Conservation (phyloP, 2,329 filamentous ascomycete species). For the Neofusicoccum parvum region DNA sequence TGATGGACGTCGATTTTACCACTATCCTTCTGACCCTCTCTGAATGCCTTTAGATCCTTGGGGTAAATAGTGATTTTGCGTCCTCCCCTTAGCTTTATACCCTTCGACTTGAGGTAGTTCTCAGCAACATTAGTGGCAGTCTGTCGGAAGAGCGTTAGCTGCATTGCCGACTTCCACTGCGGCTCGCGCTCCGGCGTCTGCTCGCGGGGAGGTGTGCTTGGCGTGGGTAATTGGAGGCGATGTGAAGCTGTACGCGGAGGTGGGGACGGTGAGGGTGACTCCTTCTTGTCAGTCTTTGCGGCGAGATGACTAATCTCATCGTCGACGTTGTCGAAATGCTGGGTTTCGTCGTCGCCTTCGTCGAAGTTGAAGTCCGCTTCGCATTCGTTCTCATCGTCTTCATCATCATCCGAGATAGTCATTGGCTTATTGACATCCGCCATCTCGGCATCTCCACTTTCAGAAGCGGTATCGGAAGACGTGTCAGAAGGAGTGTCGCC, state of each 20-base stretch:
- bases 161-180: neutral
- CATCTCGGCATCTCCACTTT: neutral
- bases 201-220: neutral
- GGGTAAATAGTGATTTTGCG: no score
- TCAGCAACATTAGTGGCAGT: neutral
- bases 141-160: neutral
- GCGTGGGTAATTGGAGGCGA: neutral
- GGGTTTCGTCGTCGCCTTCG: neutral
- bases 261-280: neutral
- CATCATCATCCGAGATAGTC: neutral
- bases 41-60: neutral
- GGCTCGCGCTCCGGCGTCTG: neutral
- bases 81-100: neutral
- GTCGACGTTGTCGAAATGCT: neutral
- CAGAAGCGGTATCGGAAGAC: neutral
- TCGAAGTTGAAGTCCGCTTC: neutral
- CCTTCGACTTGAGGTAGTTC: neutral
- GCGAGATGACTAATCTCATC: neutral
- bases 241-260: neutral
- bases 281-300: neutral
- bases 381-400: neutral
- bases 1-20: neutral
- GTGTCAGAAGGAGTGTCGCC: neutral
- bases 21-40: neutral
- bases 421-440: neutral